phyloP scores from a whole-genome alignment of 257 asterid species.

The Eustoma russellianum region DNA sequence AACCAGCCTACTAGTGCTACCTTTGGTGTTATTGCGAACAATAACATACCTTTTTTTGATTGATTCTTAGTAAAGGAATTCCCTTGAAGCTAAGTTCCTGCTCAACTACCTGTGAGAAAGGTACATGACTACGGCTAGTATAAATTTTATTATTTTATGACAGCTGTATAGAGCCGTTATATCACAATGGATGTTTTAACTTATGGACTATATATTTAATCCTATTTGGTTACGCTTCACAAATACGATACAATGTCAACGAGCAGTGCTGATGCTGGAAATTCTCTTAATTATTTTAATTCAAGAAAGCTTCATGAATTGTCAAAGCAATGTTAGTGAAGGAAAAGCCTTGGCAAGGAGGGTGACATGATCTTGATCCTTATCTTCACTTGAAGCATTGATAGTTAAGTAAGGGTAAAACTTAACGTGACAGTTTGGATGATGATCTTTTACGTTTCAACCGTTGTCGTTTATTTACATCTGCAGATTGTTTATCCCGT shows the following conservation, averaged over 20 bases:
- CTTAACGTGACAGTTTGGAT: too few relatives aligned
- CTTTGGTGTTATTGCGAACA: constrained; percentile 38
- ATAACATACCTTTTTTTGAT: constrained; percentile 56
- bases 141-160: not conserved
- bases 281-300: too few relatives aligned
- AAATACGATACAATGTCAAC: not conserved
- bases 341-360: too few relatives aligned
- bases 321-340: too few relatives aligned
- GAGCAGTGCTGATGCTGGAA: too few relatives aligned
- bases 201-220: not conserved
- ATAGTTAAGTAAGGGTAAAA: too few relatives aligned
- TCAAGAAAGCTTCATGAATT: too few relatives aligned
- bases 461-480: too few relatives aligned
- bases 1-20: constrained; percentile 42
- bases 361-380: too few relatives aligned
- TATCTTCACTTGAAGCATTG: too few relatives aligned
- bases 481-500: too few relatives aligned
- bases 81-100: not conserved
- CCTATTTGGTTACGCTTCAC: constrained; percentile 9
- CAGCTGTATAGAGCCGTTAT: not conserved
- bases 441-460: too few relatives aligned
- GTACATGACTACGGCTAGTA: not conserved
- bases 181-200: not conserved
- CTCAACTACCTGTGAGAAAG: not conserved
- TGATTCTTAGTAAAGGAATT: not conserved